Base-by-base conservation (phyloP, 495 filamentous ascomycete species). In the Cercophora newfieldiana region DNA sequence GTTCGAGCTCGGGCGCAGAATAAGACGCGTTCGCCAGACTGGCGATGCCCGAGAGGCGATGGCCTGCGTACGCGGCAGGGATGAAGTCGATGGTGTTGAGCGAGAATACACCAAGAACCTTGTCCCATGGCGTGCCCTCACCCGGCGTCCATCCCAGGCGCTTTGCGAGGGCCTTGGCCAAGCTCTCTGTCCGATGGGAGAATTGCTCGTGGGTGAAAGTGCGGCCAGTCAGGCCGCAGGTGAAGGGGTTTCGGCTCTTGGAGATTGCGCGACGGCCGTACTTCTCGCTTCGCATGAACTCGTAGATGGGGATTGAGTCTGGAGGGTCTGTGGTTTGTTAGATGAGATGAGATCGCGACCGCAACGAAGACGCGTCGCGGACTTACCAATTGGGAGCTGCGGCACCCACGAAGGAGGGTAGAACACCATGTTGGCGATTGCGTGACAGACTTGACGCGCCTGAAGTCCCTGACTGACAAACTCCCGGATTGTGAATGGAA, bases 21-120 rank as follows among this genome's bases (percentile, higher is more conserved):
- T 96, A 96, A 12, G 90, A 88, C 18, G 93, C 93, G 74, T 95
- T 97, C 26, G 91, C 92, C 0, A 92, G 91, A 0, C 88, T 89
- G 3, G 86, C 83, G 48, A 97, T 84, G 59, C 92, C 93, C 2
- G 86, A 88, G 3, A 96, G 75, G 31, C 88, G 83, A 72, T 96
- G 93, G n/a, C 89, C 82, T 0, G 91, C 90, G 85, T 90, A 94
- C n/a, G 85, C 83, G 14, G 94, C 80, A 12, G 92, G 84, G 55
- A 95, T 64, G 53, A 89, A 91, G 75, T 97, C 93, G 66, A 97
- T 87, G 26, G 91, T 92, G 69, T 97, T 97, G 61, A 94, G 68
- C 31, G 87, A 89, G 75, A 91, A 96, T 12, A 94, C 78, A 12
- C 84, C 88, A 51, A 93, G 69, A 24, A 93, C 88, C 78, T 95